These are phyloP conservation scores for Austropuccinia psidii DNA, from an alignment of 1,284 basidiomycete species.

Conservation along the genomic window DNA sequence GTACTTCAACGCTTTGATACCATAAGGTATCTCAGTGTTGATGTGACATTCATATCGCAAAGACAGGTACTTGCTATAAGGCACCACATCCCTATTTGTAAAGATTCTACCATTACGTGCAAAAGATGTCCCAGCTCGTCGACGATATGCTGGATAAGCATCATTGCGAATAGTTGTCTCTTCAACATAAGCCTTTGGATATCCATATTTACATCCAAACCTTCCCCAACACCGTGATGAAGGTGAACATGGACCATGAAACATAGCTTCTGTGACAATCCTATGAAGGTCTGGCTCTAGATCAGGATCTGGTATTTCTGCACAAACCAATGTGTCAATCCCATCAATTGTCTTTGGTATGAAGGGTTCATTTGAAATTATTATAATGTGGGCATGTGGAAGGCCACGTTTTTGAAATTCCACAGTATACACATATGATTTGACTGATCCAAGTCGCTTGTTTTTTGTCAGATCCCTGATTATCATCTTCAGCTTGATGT, in stretches of 20 bases:
- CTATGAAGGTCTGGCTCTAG: background rate
- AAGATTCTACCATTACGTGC: background rate
- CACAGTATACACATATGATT: background rate
- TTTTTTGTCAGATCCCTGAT: background rate
- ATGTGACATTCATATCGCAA: conserved; percentile 11
- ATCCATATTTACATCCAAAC: background rate
- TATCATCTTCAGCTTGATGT: background rate
- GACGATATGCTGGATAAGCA: background rate
- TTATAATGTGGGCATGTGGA: background rate
- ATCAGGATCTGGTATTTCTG: background rate
- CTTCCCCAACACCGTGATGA: background rate
- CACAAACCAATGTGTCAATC: background rate
- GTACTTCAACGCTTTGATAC: background rate
- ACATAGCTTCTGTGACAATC: background rate
- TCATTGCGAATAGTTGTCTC: background rate
- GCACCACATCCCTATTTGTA: background rate
- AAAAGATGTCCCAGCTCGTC: background rate
- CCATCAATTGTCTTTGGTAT: background rate
- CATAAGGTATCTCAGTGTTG: background rate
- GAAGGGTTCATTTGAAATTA: background rate
- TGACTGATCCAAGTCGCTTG: background rate
- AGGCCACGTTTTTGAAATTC: conserved; percentile 8
- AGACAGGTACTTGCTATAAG: conserved; percentile 3
- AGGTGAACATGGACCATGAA: background rate
- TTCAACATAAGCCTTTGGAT: background rate